Evolutionary conservation across 352 stramenopile genomes (phyloP).

Genomic region (Thalassiosira exigua): DNA sequence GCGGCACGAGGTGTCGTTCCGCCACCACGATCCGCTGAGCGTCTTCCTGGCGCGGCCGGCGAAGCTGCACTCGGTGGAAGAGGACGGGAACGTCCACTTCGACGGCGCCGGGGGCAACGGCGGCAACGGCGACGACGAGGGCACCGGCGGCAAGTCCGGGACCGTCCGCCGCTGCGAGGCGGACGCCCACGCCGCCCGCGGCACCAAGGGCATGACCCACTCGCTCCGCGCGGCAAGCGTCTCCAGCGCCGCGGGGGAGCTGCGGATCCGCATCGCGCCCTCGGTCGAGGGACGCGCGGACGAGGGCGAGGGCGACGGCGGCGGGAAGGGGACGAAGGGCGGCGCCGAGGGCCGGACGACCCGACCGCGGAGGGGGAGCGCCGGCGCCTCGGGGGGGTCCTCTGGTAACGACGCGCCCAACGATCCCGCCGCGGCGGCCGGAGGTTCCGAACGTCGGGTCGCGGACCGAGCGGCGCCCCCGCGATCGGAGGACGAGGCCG

Average conservation of each 20-base stretch:
- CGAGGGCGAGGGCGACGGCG: not conserved
- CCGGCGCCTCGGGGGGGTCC: too few relatives aligned
- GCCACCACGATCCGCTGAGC: constrained; percentile 51
- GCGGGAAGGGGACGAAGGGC: not conserved
- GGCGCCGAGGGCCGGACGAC: too few relatives aligned
- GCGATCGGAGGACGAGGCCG: too few relatives aligned
- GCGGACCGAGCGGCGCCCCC: too few relatives aligned
- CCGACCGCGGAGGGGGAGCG: too few relatives aligned
- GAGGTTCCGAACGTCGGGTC: too few relatives aligned
- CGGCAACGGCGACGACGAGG: constrained; percentile 7
- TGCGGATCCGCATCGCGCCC: constrained; percentile 54
- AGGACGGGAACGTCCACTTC: constrained; percentile 19
- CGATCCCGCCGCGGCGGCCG: too few relatives aligned
- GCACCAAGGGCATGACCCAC: constrained; percentile 70
- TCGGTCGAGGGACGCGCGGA: not conserved
- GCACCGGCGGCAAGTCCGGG: not conserved
- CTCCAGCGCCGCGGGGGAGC: constrained; percentile 71
- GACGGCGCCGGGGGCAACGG: not conserved
- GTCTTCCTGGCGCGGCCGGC: constrained; percentile 36
- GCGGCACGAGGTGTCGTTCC: constrained; percentile 33
- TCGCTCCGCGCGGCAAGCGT: constrained; percentile 74
- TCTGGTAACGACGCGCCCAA: too few relatives aligned
- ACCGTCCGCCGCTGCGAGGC: constrained; percentile 67
- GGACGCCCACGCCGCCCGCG: constrained; percentile 70
- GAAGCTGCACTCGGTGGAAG: constrained; percentile 32